Evolutionary conservation across 1,139 yeast species (phyloP).

Genomic region (Candida smagusa): DNA sequence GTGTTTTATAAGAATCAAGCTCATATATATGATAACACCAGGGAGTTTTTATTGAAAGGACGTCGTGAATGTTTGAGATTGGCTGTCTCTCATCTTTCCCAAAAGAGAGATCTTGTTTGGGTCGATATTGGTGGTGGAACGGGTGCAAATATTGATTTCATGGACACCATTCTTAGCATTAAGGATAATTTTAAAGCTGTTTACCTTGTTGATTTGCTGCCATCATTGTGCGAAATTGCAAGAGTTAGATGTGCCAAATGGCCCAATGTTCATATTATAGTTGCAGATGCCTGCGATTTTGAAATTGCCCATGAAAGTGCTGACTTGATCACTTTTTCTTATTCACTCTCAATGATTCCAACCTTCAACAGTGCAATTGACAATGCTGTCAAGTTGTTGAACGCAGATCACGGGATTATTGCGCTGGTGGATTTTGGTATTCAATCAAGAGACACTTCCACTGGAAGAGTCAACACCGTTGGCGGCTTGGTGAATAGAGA

Average conservation of each 20-base stretch:
- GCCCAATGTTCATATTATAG: constrained; percentile 64
- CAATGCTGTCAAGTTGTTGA: constrained; percentile 53
- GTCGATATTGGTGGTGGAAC: constrained; percentile 86
- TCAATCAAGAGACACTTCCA: constrained; percentile 59
- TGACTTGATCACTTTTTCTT: constrained; percentile 72
- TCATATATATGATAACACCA: constrained; percentile 66
- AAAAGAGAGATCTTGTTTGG: constrained; percentile 58
- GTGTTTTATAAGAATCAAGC: constrained; percentile 75
- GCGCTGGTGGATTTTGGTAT: constrained; percentile 81
- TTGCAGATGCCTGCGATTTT: constrained; percentile 77
- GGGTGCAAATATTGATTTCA: constrained; percentile 75
- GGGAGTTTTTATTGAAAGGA: constrained; percentile 65
- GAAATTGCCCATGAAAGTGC: constrained; percentile 41
- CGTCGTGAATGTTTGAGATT: constrained; percentile 62
- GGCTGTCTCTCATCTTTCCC: constrained; percentile 53
- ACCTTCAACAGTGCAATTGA: constrained; percentile 78
- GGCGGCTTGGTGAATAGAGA: constrained; percentile 73
- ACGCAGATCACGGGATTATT: constrained; percentile 53
- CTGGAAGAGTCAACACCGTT: constrained; percentile 70
- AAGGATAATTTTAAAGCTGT: constrained; percentile 55
- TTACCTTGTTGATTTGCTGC: constrained; percentile 72
- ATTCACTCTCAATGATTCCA: constrained; percentile 83
- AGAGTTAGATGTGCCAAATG: constrained; percentile 56
- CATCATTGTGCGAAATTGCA: constrained; percentile 74
- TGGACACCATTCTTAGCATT: constrained; percentile 56